These are phyloP conservation scores for Chlamydomonas sphaeroides DNA, from an alignment of 139 green algal genomes.

Conservation along the genomic window DNA sequence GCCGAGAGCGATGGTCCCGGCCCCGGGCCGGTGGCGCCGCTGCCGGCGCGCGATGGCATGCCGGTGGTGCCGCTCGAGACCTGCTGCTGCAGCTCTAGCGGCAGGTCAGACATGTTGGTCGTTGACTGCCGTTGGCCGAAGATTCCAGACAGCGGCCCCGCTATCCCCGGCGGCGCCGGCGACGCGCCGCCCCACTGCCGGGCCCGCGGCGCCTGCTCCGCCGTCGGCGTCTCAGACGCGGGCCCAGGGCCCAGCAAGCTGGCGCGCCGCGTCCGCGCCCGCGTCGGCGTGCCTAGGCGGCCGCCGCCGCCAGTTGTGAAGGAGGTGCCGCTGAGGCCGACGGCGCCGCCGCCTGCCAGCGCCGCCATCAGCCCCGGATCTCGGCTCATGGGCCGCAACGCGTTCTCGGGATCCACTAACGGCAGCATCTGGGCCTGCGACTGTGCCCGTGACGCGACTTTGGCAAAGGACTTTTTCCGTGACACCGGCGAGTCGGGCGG, in stretches of 20 bases:
- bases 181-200: not conserved
- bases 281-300: not conserved
- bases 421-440: constrained; percentile 1
- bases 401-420: not conserved
- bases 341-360: not conserved
- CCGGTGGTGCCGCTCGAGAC: no score
- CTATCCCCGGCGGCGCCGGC: not conserved
- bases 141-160: not conserved
- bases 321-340: not conserved
- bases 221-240: no score
- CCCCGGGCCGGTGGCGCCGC: no score
- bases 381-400: not conserved
- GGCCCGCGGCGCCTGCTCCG: not conserved
- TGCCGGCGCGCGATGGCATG: no score
- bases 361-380: not conserved
- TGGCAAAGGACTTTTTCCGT: no score
- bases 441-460: no score
- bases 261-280: no score
- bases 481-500: no score
- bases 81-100: constrained; percentile 13
- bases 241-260: no score
- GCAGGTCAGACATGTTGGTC: no score
- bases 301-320: not conserved
- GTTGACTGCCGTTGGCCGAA: no score
- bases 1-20: no score